phyloP scores from a whole-genome alignment of 2,329 filamentous ascomycete species.

The Xylogone sp. region DNA sequence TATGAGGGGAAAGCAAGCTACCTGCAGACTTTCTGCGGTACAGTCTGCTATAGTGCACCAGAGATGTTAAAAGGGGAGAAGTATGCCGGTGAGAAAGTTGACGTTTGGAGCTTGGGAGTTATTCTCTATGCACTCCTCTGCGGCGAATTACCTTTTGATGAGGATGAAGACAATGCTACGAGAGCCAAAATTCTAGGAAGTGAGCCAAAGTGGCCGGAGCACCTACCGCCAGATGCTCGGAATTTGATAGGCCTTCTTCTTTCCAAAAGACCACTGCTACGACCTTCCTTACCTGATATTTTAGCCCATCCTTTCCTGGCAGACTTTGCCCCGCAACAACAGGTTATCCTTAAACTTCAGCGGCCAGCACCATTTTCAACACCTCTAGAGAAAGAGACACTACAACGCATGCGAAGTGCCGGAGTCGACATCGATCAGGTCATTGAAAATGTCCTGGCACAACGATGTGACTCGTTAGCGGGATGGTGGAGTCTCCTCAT shows the following conservation, averaged over 20 bases:
- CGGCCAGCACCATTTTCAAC: conserved; percentile 82
- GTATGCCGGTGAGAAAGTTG: conserved; percentile 96
- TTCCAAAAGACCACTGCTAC: conserved; percentile 81
- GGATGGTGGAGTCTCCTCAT: conserved; percentile 96
- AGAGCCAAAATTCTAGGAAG: conserved; percentile 80
- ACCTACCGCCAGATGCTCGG: conserved; percentile 73
- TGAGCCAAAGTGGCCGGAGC: conserved; percentile 80
- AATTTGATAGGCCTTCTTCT: conserved; percentile 75
- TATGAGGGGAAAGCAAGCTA: conserved; percentile 95
- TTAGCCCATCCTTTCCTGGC: conserved; percentile 82
- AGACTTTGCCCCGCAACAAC: conserved; percentile 83
- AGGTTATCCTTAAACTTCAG: conserved; percentile 80
- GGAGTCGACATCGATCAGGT: conserved; percentile 93
- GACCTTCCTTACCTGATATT: conserved; percentile 81
- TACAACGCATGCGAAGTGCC: conserved; percentile 88
- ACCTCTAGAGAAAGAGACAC: conserved; percentile 79
- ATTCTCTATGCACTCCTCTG: conserved; percentile 80
- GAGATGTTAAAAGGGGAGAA: conserved; percentile 99
- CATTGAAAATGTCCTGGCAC: conserved; percentile 87
- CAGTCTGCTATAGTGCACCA: conserved; percentile 94
- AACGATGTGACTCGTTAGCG: conserved; percentile 83
- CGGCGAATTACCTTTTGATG: conserved; percentile 90
- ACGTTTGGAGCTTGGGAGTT: conserved; percentile 89
- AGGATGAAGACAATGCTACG: conserved; percentile 87
- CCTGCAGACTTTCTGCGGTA: conserved; percentile 95